phyloP scores from a whole-genome alignment of 2,329 filamentous ascomycete species.

The Calonectria fujianensis region DNA sequence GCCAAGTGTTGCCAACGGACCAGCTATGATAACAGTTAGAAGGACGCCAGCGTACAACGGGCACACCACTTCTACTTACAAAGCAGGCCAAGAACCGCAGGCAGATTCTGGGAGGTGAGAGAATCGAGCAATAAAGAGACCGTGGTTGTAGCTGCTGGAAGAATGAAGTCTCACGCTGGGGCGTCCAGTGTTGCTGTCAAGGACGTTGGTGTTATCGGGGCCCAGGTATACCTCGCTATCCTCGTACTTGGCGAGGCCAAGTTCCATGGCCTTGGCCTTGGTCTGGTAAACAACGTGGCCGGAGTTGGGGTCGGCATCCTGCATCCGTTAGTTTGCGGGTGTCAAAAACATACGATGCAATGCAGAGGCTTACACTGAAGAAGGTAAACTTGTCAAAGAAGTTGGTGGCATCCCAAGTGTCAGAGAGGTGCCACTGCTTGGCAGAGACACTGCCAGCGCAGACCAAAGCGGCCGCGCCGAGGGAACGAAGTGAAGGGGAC shows the following conservation, averaged over 20 bases:
- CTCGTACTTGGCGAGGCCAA: constrained; percentile 60
- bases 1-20: constrained; percentile 74
- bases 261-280: constrained; percentile 57
- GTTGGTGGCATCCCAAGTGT: constrained; percentile 65
- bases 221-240: constrained; percentile 63
- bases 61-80: constrained; percentile 63
- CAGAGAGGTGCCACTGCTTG: constrained; percentile 61
- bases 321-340: constrained; percentile 38
- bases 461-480: constrained; percentile 63
- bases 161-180: constrained; percentile 80
- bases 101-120: constrained; percentile 79
- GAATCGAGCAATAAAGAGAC: constrained; percentile 82
- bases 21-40: constrained; percentile 59
- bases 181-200: constrained; percentile 59
- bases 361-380: constrained; percentile 58
- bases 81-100: constrained; percentile 84
- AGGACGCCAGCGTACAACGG: not conserved
- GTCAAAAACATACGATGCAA: not conserved
- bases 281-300: constrained; percentile 77
- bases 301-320: constrained; percentile 74
- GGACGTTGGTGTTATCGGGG: constrained; percentile 58
- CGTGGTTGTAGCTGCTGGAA: constrained; percentile 76
- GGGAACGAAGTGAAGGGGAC: constrained; percentile 64
- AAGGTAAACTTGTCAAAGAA: constrained; percentile 70
- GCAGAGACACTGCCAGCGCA: constrained; percentile 59